phyloP scores from a whole-genome alignment of 768 basidiomycete genomes.

The Auricularia heimuer region DNA sequence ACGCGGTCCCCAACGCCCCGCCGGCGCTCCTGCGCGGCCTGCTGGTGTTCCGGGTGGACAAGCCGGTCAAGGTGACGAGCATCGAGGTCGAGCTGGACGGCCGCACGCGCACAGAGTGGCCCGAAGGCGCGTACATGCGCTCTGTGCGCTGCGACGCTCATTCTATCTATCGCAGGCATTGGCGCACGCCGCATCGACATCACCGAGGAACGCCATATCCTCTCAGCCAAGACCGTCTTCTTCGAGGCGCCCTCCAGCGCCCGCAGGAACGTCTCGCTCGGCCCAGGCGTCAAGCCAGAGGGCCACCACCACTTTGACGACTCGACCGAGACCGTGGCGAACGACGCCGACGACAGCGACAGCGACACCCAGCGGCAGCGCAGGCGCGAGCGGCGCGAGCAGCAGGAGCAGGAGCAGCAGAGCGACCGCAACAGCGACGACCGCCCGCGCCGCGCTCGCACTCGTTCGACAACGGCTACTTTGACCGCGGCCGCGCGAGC shows the following conservation, averaged over 20 bases:
- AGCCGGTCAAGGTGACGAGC: constrained; percentile 76
- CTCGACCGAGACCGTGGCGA: neutral
- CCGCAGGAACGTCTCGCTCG: constrained; percentile 41
- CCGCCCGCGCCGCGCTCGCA: neutral
- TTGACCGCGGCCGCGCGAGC: neutral
- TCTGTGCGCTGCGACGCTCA: neutral
- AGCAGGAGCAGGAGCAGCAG: no score
- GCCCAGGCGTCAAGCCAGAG: constrained; percentile 39
- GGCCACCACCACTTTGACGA: constrained; percentile 18
- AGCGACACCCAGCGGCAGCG: neutral
- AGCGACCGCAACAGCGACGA: no score
- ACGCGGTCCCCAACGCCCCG: constrained; percentile 21
- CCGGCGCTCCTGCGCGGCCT: constrained; percentile 57
- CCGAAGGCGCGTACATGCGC: constrained; percentile 54
- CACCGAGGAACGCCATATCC: constrained; percentile 66
- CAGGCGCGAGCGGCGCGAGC: neutral
- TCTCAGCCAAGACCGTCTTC: constrained; percentile 59
- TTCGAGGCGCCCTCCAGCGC: constrained; percentile 49
- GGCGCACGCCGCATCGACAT: constrained; percentile 69
- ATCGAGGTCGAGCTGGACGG: constrained; percentile 77
- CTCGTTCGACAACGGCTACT: neutral
- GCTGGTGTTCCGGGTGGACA: constrained; percentile 51
- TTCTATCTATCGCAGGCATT: constrained; percentile 30
- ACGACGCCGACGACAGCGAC: neutral
- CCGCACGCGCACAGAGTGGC: constrained; percentile 63